Conservation (phyloP, 768 basidiomycete genomes). For the Russula ochroleuca region DNA sequence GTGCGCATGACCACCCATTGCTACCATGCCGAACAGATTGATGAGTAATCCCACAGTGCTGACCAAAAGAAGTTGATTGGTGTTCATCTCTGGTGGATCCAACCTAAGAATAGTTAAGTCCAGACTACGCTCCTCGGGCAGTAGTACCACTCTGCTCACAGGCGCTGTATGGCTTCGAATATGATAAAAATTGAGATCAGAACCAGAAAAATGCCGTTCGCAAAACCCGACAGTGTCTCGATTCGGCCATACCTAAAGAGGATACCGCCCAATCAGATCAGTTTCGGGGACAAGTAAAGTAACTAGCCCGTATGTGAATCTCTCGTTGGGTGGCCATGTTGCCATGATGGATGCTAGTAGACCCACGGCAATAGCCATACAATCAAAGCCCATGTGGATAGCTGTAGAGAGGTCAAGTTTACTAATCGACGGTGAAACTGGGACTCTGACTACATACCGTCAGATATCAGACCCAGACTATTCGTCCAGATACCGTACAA, state of each 20-base stretch:
- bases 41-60: conserved; percentile 86
- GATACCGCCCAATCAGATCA: conserved; percentile 6
- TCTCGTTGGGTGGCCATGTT: conserved; percentile 91
- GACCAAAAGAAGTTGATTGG: conserved; percentile 84
- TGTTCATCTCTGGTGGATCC: conserved; percentile 98
- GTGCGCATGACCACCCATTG: conserved; percentile 93
- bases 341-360: conserved; percentile 97
- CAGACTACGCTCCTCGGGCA: background rate
- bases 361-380: conserved; percentile 94
- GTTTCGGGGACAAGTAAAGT: background rate
- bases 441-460: conserved; percentile 51
- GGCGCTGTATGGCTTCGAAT: conserved; percentile 93
- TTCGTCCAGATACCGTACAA: conserved; percentile 97
- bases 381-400: conserved; percentile 99
- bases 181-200: conserved; percentile 97
- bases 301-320: conserved; percentile 89
- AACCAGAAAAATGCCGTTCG: conserved; percentile 92
- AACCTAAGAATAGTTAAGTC: conserved; percentile 43
- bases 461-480: conserved; percentile 91
- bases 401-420: conserved; percentile 45
- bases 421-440: background rate
- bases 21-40: conserved; percentile 98
- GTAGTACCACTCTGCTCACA: conserved; percentile 45
- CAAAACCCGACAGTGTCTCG: conserved; percentile 96
- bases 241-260: conserved; percentile 80